phyloP scores from a whole-genome alignment of 1,139 yeast genomes.

The Yamadazyma conglobata region DNA sequence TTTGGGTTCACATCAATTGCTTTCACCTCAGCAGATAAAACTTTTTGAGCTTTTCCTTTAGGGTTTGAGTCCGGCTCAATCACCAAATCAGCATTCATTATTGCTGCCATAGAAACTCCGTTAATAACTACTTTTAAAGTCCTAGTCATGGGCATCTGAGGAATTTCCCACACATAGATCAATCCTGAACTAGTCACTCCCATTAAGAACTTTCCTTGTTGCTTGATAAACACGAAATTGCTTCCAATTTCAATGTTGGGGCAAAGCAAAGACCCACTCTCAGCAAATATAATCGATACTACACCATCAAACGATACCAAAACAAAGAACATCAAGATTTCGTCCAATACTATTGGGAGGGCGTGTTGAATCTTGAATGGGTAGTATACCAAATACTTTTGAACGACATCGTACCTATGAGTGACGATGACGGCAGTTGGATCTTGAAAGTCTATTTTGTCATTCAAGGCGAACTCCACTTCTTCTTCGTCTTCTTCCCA shows the following conservation, averaged over 20 bases:
- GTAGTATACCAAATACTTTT: constrained; percentile 32
- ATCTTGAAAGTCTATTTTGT: constrained; percentile 41
- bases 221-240: constrained; percentile 51
- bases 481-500: constrained; percentile 37
- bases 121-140: constrained; percentile 27
- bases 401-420: constrained; percentile 15
- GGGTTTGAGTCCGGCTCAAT: constrained; percentile 7
- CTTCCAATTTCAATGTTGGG: constrained; percentile 61
- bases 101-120: constrained; percentile 50
- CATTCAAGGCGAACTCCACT: constrained; percentile 22
- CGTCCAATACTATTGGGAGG: constrained; percentile 29
- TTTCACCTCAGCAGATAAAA: constrained; percentile 26
- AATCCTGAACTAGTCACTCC: constrained; percentile 51
- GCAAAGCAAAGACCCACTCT: constrained; percentile 47
- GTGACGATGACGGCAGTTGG: constrained; percentile 42
- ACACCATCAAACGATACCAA: constrained; percentile 72
- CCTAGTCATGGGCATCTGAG: constrained; percentile 12
- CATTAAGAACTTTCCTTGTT: constrained; percentile 51
- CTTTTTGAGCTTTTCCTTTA: neutral
- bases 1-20: constrained; percentile 27
- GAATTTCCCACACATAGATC: constrained; percentile 48
- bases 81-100: constrained; percentile 33
- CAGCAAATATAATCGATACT: constrained; percentile 65
- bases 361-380: constrained; percentile 45
- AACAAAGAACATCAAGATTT: constrained; percentile 37